A percentile compares a stretch with the other conserved stretches of the same genome.
phyloP scores from a whole-genome alignment of 305 asterid species.

The Caryopteris hybrid region DNA sequence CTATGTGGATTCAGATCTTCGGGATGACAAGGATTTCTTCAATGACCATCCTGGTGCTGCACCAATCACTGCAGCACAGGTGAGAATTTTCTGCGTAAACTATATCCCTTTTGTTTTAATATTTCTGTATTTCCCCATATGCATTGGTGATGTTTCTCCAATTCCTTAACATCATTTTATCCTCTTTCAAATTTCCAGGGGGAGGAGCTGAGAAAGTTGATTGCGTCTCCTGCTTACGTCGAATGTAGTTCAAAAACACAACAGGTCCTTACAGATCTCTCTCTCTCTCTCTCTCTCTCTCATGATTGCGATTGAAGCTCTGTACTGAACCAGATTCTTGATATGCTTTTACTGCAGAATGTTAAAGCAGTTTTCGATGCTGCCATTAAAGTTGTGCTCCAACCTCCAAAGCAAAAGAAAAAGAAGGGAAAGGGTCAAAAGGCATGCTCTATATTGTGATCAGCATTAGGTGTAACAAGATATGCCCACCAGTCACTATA shows the following conservation, averaged over 20 bases:
- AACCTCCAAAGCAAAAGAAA: conserved; percentile 92
- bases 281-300: background rate
- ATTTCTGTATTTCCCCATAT: background rate
- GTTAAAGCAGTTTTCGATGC: conserved; percentile 91
- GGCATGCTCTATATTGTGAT: conserved; percentile 89
- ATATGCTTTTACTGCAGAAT: conserved; percentile 44
- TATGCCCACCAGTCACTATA: conserved; percentile 17
- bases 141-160: background rate
- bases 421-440: conserved; percentile 83
- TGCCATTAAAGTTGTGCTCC: conserved; percentile 95
- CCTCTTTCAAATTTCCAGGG: conserved; percentile 45
- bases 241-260: conserved; percentile 95
- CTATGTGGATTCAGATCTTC: conserved; percentile 60
- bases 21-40: conserved; percentile 90
- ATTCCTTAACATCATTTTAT: background rate
- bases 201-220: conserved; percentile 80
- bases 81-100: conserved; percentile 17
- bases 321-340: conserved; percentile 9
- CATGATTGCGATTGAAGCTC: background rate
- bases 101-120: background rate
- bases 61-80: conserved; percentile 90
- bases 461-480: conserved; percentile 24
- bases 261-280: conserved; percentile 40
- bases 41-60: conserved; percentile 88
- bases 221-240: conserved; percentile 75